Base-by-base conservation (phyloP, 345 rosid species). In the Leavenworthia alabamica region DNA sequence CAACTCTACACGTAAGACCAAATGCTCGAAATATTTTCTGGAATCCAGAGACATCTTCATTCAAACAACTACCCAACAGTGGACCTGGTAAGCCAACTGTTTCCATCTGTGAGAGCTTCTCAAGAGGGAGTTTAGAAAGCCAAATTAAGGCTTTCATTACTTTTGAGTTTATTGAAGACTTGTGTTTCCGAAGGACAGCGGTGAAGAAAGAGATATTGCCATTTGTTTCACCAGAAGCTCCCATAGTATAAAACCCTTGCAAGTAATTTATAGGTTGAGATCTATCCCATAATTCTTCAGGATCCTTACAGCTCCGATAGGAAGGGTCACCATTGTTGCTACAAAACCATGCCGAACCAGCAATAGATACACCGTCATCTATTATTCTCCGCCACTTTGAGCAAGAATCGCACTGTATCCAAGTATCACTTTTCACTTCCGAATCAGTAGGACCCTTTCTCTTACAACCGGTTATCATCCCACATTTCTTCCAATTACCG, bases 331-430 rank as follows among this genome's bases (percentile, higher is more conserved):
- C 49, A 76, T 89, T 86, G 95, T 86, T 92, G 77, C 96, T 83
- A 79, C 98, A 92, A 76, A 86, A 89, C 97, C 98, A 92, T 42
- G 89, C 87, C 43, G 80, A 71, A 59, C 71, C 76, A 46, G 74
- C 55, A 76, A 77, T 75, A 70, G 79, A 76, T 36, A 65, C 66
- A 62, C 56, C 63, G 33, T 65, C 68, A 59, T 68, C 85, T 48
- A 56, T 52, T 58, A 82, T 71, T 80, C 82, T 89, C 79, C 97
- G 88, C 98, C 98, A 92, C 79, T 92, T 89, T 50, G 73, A 70
- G 73, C 98, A 92, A 42, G 89, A 78, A 78, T 92, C 93, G 50
- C 98, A 92, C 77, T 92, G 98, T 60, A 89, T 82, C 98, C 98
- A 92, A 40, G 78, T 77, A 39, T 86, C 93, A 28, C 79, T 80